Base-by-base conservation (phyloP, 2,329 filamentous ascomycete species). In the Clonostachys chloroleuca region DNA sequence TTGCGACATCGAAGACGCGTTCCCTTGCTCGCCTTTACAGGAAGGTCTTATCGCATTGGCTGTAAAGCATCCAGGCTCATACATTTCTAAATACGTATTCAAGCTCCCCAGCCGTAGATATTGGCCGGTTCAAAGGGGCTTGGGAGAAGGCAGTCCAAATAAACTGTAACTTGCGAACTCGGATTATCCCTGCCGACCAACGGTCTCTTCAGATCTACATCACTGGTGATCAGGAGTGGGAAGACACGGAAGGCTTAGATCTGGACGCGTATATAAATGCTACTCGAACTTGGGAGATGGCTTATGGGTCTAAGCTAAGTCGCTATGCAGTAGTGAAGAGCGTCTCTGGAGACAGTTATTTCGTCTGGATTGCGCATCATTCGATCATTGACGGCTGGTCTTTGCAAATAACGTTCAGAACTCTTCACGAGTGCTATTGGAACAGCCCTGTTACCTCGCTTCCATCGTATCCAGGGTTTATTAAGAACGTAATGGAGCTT, bases 401-500 rank as follows among this genome's bases (percentile, higher is more conserved):
- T 12, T 16, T 47, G 6, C 18, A 20, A 17, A n/a, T 47, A 6
- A 14, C 42, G 10, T 16, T 47, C 24, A 36, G 45, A 6, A 39
- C 40, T 12, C 41, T 43, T 7, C 35, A 47, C 34, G 12, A 12
- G 16, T 20, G 24, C 20, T 47, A 37, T 14, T n/a, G 37, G 39
- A 16, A 46, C 34, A 39, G 17, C 7, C 14, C 39, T 10, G 36
- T 46, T 7, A 14, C 20, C 16, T 12, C 14, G 12, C 40, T 51
- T n/a, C 45, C 40, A 5, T 36, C 46, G 6, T 72, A 71, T 55
- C 68, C 64, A 44, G 56, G 65, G 40, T 73, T 72, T 48, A 70
- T 73, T 51, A 61, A 62, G 39, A 68, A 69, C 48, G 60, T 74
- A 9, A 60, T 64, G 48, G 60, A 69, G 34, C 58, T 61, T 17